Percentiles rank a stretch among this genome's conserved stretches.
Conservation (phyloP, 768 basidiomycete genomes). For the Rhizopogon vesiculosus region DNA sequence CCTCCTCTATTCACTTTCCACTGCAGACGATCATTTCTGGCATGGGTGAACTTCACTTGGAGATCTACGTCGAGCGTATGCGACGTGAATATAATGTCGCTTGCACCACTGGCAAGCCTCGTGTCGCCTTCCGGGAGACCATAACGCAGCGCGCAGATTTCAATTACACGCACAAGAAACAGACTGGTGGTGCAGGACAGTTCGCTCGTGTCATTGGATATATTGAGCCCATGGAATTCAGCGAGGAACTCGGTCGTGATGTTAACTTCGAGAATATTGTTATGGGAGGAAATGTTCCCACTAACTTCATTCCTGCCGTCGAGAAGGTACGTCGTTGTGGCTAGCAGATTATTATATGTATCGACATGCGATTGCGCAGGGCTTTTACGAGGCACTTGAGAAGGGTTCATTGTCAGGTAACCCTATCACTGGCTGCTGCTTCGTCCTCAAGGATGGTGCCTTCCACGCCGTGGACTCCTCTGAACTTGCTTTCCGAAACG, state of each 20-base stretch:
- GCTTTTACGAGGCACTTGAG: conserved; percentile 91
- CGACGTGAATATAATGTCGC: conserved; percentile 94
- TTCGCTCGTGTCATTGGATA: conserved; percentile 89
- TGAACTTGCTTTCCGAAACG: conserved; percentile 90
- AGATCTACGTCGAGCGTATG: conserved; percentile 99
- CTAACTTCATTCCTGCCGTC: conserved; percentile 88
- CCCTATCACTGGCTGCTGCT: conserved; percentile 76
- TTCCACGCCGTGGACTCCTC: conserved; percentile 95
- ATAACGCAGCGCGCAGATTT: conserved; percentile 81
- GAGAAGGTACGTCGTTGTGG: conserved; percentile 63
- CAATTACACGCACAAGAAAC: conserved; percentile 95
- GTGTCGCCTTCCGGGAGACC: conserved; percentile 95
- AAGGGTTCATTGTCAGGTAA: conserved; percentile 90
- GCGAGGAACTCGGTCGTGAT: conserved; percentile 77
- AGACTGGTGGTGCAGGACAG: conserved; percentile 95
- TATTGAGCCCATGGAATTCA: conserved; percentile 82
- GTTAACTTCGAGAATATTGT: conserved; percentile 81
- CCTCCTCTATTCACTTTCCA: background rate
- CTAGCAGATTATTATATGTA: background rate
- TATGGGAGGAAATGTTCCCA: conserved; percentile 90
- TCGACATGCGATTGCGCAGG: conserved; percentile 39
- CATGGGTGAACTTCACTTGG: conserved; percentile 98
- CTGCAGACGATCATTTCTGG: conserved; percentile 94
- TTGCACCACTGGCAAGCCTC: conserved; percentile 91
- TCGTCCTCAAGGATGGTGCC: conserved; percentile 88